These are phyloP conservation scores for Pilatotrama ljubarskyi DNA, from an alignment of 768 basidiomycete genomes.

Conservation along the genomic window DNA sequence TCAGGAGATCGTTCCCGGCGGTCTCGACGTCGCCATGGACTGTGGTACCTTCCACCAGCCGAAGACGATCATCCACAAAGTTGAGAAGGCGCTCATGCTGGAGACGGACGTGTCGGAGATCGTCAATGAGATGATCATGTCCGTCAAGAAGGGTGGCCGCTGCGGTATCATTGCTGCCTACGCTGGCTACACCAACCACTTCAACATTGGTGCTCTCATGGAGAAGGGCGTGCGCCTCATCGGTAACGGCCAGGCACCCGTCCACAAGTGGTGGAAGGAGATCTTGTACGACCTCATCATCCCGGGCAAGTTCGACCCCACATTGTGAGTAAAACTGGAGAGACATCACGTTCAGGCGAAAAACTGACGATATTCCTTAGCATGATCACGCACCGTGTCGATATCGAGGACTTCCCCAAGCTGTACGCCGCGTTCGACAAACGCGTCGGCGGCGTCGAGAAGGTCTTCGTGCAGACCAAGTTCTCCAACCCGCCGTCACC, in stretches of 20 bases:
- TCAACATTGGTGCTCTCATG: conserved; percentile 76
- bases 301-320: conserved; percentile 64
- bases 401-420: conserved; percentile 64
- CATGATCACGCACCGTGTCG: conserved; percentile 58
- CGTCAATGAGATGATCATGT: conserved; percentile 49
- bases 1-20: conserved; percentile 60
- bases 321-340: conserved; percentile 43
- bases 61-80: conserved; percentile 62
- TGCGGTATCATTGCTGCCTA: conserved; percentile 71
- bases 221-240: conserved; percentile 73
- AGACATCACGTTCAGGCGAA: background rate
- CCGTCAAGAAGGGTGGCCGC: conserved; percentile 50
- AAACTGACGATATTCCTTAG: conserved; percentile 24
- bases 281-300: conserved; percentile 64
- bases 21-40: conserved; percentile 65
- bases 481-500: conserved; percentile 45
- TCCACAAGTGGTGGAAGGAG: conserved; percentile 73
- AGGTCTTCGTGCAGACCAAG: conserved; percentile 75
- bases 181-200: conserved; percentile 62
- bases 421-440: conserved; percentile 67
- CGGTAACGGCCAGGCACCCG: conserved; percentile 75
- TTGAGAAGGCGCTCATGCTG: conserved; percentile 68
- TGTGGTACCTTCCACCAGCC: conserved; percentile 71
- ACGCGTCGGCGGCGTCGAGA: conserved; percentile 56
- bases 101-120: conserved; percentile 77